phyloP scores from a whole-genome alignment of 495 filamentous ascomycete genomes.

The Penicillium mononematosum region DNA sequence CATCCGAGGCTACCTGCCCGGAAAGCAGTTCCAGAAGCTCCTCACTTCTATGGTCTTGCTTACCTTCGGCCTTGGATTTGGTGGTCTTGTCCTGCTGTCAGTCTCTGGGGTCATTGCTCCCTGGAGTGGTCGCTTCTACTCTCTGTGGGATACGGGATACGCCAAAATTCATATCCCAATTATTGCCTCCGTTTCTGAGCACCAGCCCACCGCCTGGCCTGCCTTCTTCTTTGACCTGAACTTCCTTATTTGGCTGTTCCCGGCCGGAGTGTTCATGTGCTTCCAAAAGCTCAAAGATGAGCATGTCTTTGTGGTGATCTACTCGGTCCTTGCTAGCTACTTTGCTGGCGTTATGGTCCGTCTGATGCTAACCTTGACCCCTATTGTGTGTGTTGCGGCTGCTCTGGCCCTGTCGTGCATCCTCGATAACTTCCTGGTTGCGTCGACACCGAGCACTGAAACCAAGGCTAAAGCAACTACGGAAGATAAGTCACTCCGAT shows the following conservation, averaged over 20 bases:
- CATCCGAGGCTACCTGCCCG: constrained; percentile 78
- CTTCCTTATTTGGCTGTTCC: constrained; percentile 98
- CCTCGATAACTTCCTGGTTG: constrained; percentile 78
- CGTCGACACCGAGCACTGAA: constrained; percentile 49
- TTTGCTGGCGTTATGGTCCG: constrained; percentile 99
- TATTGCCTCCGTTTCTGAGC: constrained; percentile 98
- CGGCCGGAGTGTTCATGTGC: constrained; percentile 96
- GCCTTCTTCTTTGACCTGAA: constrained; percentile 99
- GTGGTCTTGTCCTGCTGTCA: constrained; percentile 76
- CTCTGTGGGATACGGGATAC: constrained; percentile 98
- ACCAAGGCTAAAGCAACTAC: constrained; percentile 45
- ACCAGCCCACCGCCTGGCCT: constrained; percentile 99
- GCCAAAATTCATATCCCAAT: constrained; percentile 99
- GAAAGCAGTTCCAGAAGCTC: constrained; percentile 88
- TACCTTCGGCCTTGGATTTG: constrained; percentile 69
- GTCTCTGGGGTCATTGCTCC: constrained; percentile 89
- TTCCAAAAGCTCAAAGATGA: constrained; percentile 92
- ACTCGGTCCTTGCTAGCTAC: constrained; percentile 91
- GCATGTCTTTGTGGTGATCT: constrained; percentile 98
- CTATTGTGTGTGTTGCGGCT: constrained; percentile 92
- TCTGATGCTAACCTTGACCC: constrained; percentile 95
- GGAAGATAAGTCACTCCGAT: constrained; percentile 61
- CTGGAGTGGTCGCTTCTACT: constrained; percentile 99
- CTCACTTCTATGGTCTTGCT: constrained; percentile 76
- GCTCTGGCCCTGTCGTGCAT: constrained; percentile 88